Evolutionary conservation across 1,284 basidiomycete species (phyloP), one percentile per base, ranked within the genome.

Genomic region (Fistulina hepatica): DNA sequence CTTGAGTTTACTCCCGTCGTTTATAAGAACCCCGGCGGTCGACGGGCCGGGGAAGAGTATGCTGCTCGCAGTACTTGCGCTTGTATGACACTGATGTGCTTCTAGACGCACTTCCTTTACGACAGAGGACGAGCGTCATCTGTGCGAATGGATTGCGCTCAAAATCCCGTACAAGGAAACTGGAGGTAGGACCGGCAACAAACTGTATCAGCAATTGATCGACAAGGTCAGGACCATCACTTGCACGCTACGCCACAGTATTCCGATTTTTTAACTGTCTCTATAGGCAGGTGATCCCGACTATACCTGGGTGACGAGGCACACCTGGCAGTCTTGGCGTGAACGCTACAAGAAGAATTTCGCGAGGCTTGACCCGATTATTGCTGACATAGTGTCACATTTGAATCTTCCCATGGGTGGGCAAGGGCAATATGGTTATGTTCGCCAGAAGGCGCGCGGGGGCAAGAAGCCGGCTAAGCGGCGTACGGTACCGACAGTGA

Each of bases 251-350:
- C 11, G 11, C 25, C n/a, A n/a, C n/a, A n/a, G n/a, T n/a, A n/a
- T 22, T 19, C 17, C 32, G 15, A 28, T 32, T 22, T 24, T 21
- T 30, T 26, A 35, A 21, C 30, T 37, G 13, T 23, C 36, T 40
- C 32, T 34, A 22, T 38, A 80, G 82, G 61, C 60, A 27, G 55
- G 58, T 37, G 75, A 82, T 44, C 76, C 78, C 1, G 78, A 80
- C 43, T 84, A 73, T 50, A 64, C 67, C 2, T 86, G 82, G 82
- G 83, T 83, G 16, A 67, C 63, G 17, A 72, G 81, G n/a, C 82
- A 86, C 52, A 83, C 82, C 7, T 86, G 82, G 82, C 81, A 85
- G 45, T 86, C 83, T 11, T 86, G 82, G 82, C 71, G 83, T 24
- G 82, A 86, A 52, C 68, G 83, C 20, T 86, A 86, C 60, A 85